A percentile compares a stretch with the other conserved stretches of the same genome.
These are phyloP conservation scores for Coemansia sp. DNA, from an alignment of 192 early-diverging fungal species.

Conservation along the genomic window DNA sequence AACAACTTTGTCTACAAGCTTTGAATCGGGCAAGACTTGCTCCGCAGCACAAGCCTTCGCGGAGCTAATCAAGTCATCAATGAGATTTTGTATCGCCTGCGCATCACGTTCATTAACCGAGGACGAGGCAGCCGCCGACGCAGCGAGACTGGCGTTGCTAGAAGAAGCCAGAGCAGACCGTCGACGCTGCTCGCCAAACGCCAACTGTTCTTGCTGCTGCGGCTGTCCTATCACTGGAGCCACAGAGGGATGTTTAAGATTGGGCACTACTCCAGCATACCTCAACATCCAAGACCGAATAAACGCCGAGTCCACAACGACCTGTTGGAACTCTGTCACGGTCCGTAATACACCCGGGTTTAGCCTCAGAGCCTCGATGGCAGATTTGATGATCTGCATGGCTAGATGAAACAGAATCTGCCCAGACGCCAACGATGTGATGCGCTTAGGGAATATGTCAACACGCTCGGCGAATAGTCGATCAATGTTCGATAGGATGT, in stretches of 20 bases:
- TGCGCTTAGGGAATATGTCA: constrained; percentile 42
- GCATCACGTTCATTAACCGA: constrained; percentile 37
- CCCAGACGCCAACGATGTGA: constrained; percentile 32
- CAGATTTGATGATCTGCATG: constrained; percentile 49
- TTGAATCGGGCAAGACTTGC: constrained; percentile 8
- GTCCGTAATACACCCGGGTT: constrained; percentile 18
- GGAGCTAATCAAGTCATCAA: constrained; percentile 47
- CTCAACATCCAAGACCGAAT: constrained; percentile 45
- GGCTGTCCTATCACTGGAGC: neutral
- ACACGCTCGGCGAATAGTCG: constrained; percentile 56
- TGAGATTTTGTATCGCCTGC: constrained; percentile 36
- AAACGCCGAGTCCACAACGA: constrained; percentile 44
- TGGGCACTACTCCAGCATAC: constrained; percentile 42
- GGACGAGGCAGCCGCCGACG: neutral
- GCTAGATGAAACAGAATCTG: constrained; percentile 45
- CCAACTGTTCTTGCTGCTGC: neutral
- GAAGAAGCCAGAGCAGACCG: constrained; percentile 6
- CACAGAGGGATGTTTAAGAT: constrained; percentile 12
- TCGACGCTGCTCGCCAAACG: constrained; percentile 12
- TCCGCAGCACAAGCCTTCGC: constrained; percentile 35
- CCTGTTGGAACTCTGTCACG: constrained; percentile 23
- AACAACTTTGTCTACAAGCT: constrained; percentile 25
- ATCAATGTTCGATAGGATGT: constrained; percentile 56
- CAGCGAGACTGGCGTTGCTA: neutral
- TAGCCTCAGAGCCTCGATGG: constrained; percentile 34